phyloP scores from a whole-genome alignment of 108 stramenopile species.

The Cyclotella atomus region DNA sequence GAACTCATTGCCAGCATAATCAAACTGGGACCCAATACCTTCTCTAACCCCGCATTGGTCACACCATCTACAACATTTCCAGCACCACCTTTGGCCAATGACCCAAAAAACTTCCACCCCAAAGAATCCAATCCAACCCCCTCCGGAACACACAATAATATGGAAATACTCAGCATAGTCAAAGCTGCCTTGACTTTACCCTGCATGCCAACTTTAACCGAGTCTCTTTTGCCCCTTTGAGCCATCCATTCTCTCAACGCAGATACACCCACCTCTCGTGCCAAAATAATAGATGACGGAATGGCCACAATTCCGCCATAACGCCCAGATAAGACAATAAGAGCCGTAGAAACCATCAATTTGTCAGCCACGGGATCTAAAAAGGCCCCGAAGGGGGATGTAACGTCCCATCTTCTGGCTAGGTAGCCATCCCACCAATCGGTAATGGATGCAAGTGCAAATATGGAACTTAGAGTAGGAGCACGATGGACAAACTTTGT shows the following conservation, averaged over 20 bases:
- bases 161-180: conserved; percentile 77
- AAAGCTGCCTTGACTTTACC: conserved; percentile 90
- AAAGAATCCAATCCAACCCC: conserved; percentile 37
- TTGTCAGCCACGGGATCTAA: conserved; percentile 98
- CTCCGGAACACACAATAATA: conserved; percentile 65
- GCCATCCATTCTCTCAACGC: conserved; percentile 98
- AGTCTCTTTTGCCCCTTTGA: conserved; percentile 69
- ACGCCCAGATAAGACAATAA: conserved; percentile 84
- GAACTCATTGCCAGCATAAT: conserved; percentile 68
- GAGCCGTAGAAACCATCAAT: conserved; percentile 91
- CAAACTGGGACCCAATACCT: conserved; percentile 50
- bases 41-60: conserved; percentile 18
- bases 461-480: conserved; percentile 37
- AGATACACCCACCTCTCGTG: conserved; percentile 88
- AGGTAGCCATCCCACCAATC: conserved; percentile 95
- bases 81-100: conserved; percentile 20
- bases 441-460: conserved; percentile 78
- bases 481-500: conserved; percentile 23
- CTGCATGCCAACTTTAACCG: conserved; percentile 87
- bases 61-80: conserved; percentile 15
- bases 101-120: conserved; percentile 23
- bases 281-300: conserved; percentile 86
- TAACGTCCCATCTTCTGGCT: conserved; percentile 83
- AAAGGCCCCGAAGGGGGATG: conserved; percentile 91
- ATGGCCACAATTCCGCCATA: conserved; percentile 74